Base-by-base conservation (phyloP, 495 filamentous ascomycete species). In the Astrothelium macrocarpum region DNA sequence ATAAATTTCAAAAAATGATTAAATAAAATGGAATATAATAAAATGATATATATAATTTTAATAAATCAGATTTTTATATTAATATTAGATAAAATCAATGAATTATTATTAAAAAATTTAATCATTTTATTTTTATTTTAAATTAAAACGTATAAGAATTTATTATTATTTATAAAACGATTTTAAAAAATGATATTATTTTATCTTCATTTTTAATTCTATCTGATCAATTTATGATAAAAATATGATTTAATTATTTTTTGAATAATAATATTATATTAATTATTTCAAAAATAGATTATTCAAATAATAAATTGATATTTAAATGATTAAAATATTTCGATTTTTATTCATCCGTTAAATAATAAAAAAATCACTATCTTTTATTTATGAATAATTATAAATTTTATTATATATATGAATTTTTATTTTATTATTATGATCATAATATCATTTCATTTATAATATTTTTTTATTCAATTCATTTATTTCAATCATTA, bases 41-140 rank as follows among this genome's bases (percentile, higher is more conserved):
- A 43, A 26, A 2, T 14, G 63, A 64, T 62, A 62, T 64, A 1
- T 64, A 62, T 28, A 62, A 64, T 26, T 26, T 64, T 28, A 58
- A 64, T 63, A 58, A 64, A 43, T 28, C 63, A 32, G 63, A 58
- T 5, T 64, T 64, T 53, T 31, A 18, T 32, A 64, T 64, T 64
- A 32, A 58, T 36, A 14, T 23, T 59, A n/a, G n/a, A 28, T 2
- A 32, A 25, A n/a, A n/a, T n/a, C n/a, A n/a, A n/a, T n/a, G n/a
- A n/a, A n/a, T n/a, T n/a, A n/a, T n/a, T n/a, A n/a, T n/a, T n/a
- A n/a, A n/a, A n/a, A n/a, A n/a, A n/a, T n/a, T n/a, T n/a, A n/a
- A n/a, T n/a, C n/a, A n/a, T n/a, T n/a, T n/a, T n/a, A n/a, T n/a
- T n/a, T n/a, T n/a, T n/a, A n/a, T n/a, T n/a, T n/a, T n/a, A n/a